These are phyloP conservation scores for Citrus unshiu DNA, from an alignment of 345 rosid species.

Conservation along the genomic window DNA sequence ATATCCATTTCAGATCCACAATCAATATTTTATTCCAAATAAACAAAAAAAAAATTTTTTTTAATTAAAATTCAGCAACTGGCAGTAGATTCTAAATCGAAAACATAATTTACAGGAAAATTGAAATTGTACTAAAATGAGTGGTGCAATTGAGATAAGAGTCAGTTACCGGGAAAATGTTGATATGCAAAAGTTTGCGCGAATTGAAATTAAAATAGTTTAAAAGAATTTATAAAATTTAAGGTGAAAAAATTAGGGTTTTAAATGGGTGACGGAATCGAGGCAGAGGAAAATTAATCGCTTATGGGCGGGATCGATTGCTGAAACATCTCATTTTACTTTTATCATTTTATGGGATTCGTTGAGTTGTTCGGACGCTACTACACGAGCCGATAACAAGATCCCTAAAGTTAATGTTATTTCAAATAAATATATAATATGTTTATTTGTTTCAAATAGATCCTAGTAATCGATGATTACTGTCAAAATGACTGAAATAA, in stretches of 20 bases:
- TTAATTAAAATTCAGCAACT: neutral
- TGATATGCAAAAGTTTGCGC: neutral
- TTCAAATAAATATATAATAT: neutral
- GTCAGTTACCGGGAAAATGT: conserved; percentile 6
- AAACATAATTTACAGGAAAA: neutral
- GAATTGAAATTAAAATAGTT: neutral
- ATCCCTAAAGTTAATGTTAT: neutral
- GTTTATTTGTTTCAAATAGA: neutral
- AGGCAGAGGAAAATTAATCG: neutral
- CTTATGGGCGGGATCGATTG: neutral
- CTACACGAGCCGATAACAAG: neutral
- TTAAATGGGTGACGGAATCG: neutral
- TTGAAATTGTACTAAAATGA: neutral
- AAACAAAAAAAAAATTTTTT: neutral
- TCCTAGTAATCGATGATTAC: neutral
- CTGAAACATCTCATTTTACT: neutral
- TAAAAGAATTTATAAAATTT: neutral
- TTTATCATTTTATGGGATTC: conserved; percentile 11
- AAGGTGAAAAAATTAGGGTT: neutral
- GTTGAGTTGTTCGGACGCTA: conserved; percentile 16
- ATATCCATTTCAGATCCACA: conserved; percentile 19
- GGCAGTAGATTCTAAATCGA: neutral
- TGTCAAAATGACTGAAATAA: neutral
- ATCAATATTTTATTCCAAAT: neutral
- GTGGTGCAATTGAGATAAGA: neutral